Conservation (phyloP, 352 stramenopile species). For the Phytophthora pluvialis region DNA sequence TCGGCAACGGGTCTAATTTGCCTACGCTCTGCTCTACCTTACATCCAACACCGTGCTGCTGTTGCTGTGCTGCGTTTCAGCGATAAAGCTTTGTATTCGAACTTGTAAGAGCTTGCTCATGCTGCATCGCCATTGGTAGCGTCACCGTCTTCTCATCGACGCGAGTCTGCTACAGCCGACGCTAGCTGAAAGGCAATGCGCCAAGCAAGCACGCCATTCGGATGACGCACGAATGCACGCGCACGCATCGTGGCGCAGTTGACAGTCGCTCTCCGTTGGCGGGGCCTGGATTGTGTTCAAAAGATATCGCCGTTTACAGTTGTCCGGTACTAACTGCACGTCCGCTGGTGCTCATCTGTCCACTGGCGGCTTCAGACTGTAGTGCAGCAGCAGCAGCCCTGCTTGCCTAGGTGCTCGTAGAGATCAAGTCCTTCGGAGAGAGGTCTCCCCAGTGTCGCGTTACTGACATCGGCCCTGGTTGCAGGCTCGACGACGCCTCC, state of each 20-base stretch:
- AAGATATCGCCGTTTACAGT: not conserved
- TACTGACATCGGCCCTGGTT: not conserved
- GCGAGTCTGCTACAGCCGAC: not conserved
- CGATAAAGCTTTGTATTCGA: not conserved
- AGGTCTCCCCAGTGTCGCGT: not conserved
- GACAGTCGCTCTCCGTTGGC: not conserved
- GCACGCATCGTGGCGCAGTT: not conserved
- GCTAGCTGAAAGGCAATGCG: not conserved
- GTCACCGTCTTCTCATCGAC: not conserved
- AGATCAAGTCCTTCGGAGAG: not conserved
- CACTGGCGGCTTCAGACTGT: not conserved
- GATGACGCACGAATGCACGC: not conserved
- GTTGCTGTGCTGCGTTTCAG: not conserved
- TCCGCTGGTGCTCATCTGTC: constrained; percentile 11
- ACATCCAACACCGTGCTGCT: too few species aligned
- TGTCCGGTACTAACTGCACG: not conserved
- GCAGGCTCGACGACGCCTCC: not conserved
- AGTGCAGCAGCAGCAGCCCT: not conserved
- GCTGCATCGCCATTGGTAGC: not conserved
- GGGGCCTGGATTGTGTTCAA: not conserved
- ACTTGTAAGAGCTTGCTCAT: too few species aligned
- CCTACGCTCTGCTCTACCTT: not conserved
- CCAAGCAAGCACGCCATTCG: constrained; percentile 3
- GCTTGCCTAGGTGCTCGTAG: not conserved
- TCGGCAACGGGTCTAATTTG: not conserved